A percentile compares a stretch with the other conserved stretches of the same genome.
These are phyloP conservation scores for Candida hispaniensis DNA, from an alignment of 805 yeast genomes.

Conservation along the genomic window DNA sequence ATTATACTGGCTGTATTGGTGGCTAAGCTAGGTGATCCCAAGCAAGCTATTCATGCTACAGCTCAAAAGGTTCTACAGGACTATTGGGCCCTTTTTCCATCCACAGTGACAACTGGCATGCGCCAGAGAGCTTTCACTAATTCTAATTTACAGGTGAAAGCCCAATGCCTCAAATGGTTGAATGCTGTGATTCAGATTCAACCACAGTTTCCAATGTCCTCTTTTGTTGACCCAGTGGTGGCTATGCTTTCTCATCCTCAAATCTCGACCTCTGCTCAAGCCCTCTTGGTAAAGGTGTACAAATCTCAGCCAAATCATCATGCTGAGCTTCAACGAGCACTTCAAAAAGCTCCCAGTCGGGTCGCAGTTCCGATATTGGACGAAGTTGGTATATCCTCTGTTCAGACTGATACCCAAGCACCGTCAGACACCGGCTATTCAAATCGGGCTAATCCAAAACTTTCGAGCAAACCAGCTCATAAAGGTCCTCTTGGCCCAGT, in stretches of 20 bases:
- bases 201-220: constrained; percentile 25
- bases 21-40: constrained; percentile 27
- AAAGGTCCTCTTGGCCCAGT: constrained; percentile 24
- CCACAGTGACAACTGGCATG: constrained; percentile 24
- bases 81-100: constrained; percentile 28
- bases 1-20: constrained; percentile 26
- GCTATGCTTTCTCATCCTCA: constrained; percentile 21
- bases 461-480: too few relatives aligned
- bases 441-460: too few relatives aligned
- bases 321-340: too few relatives aligned
- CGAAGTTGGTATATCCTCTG: too few relatives aligned
- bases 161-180: constrained; percentile 17
- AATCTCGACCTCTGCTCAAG: neutral
- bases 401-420: too few relatives aligned
- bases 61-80: constrained; percentile 29
- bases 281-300: constrained; percentile 4
- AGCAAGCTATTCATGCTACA: constrained; percentile 22
- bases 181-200: constrained; percentile 23
- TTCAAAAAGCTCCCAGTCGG: too few relatives aligned
- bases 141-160: constrained; percentile 26
- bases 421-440: too few relatives aligned
- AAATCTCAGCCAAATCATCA: too few relatives aligned
- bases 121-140: constrained; percentile 28
- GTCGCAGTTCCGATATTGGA: too few relatives aligned
- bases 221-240: constrained; percentile 28